Evolutionary conservation across 192 early-diverging fungal genomes (phyloP), one percentile per base, ranked within the genome.

Genomic region (Mortierella claussenii): DNA sequence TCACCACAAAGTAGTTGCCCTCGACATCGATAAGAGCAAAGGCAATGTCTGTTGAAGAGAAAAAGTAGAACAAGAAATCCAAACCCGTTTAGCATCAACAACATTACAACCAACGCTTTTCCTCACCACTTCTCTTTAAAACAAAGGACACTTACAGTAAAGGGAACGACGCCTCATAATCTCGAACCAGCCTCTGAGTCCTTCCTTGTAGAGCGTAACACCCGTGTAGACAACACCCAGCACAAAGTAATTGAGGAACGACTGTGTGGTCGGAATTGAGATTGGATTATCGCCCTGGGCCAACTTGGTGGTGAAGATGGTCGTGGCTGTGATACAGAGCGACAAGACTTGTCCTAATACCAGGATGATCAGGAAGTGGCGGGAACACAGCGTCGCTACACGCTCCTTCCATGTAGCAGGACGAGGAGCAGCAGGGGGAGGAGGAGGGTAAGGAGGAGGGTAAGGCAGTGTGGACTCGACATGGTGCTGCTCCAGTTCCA

Each of bases 1-100:
- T 93, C 55, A 92, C 88, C 15, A 90, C 87, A 82, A 94, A 91
- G 61, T 89, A 94, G 59, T 94, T 94, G 67, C 89, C 92, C 71
- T 94, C 91, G 2, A 94, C 90, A 73, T 94, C 92, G 15, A 90
- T 86, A 10, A 87, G 55, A 1, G 85, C 88, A 66, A 94, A 69
- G 4, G 92, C 37, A 23, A 92, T 64, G 36, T 88, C 81, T 81
- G 60, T 18, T 33, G 6, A 23, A 45, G 11, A 31, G 43, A 60
- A 55, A 65, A 27, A 61, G 54, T 34, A 30, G 13, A 42, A 20
- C 18, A 15, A 30, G n/a, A 3, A 36, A 37, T 11, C 5, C 9
- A 60, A 42, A 43, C n/a, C n/a, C n/a, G n/a, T n/a, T n/a, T n/a
- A n/a, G n/a, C n/a, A n/a, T n/a, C n/a, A n/a, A n/a, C n/a, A n/a